A percentile compares a stretch with the other conserved stretches of the same genome.
Conservation (phyloP, 2,329 filamentous ascomycete genomes). For the Fusarium pseudonygamai region DNA sequence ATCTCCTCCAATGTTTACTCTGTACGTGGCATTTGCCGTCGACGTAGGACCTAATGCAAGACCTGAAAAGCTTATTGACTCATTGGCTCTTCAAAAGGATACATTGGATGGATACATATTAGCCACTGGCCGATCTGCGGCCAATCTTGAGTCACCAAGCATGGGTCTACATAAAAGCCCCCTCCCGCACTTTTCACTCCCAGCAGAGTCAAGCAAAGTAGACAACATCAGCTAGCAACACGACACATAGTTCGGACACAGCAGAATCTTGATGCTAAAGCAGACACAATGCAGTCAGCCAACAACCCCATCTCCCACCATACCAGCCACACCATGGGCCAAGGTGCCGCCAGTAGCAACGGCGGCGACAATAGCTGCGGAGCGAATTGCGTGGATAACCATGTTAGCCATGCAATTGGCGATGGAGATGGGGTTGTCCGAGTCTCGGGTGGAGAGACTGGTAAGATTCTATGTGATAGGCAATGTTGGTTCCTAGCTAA, state of each 20-base stretch:
- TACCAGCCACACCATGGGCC: constrained; percentile 43
- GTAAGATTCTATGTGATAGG: background rate
- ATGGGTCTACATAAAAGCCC: background rate
- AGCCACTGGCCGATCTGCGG: background rate
- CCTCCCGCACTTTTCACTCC: background rate
- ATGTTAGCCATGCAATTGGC: constrained; percentile 34
- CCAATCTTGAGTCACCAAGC: background rate
- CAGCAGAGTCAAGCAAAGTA: background rate
- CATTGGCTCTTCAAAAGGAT: background rate
- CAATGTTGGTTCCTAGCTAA: background rate
- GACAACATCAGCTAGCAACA: background rate
- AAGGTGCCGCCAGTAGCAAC: constrained; percentile 41
- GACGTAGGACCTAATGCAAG: background rate
- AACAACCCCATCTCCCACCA: constrained; percentile 42
- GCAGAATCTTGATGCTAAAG: constrained; percentile 24
- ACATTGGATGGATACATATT: background rate
- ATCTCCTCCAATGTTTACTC: background rate
- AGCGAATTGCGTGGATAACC: constrained; percentile 30
- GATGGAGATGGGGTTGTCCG: constrained; percentile 27
- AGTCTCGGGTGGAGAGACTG: constrained; percentile 12
- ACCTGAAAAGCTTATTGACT: background rate
- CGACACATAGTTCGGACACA: background rate
- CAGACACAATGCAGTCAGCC: constrained; percentile 34
- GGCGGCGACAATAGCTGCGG: constrained; percentile 33
- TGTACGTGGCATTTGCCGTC: background rate